Conservation (phyloP, 495 filamentous ascomycete genomes). For the Neurospora intermedia region DNA sequence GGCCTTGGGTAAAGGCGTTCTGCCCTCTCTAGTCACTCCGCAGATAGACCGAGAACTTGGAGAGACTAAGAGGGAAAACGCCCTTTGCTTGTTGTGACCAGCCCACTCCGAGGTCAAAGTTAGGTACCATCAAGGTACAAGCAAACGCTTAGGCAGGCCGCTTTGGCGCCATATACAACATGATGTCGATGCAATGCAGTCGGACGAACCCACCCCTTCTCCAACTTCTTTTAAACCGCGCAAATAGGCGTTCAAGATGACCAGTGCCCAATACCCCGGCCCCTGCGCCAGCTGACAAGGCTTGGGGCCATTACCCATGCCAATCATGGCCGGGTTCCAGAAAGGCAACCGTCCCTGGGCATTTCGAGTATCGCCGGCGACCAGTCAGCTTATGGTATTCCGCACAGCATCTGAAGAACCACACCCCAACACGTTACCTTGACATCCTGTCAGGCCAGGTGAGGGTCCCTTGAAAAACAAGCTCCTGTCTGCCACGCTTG, state of each 20-base stretch:
- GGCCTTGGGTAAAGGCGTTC: neutral
- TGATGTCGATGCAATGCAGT: neutral
- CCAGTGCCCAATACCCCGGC: constrained; percentile 14
- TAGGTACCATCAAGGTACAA: neutral
- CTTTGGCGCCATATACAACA: neutral
- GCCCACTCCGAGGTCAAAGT: neutral
- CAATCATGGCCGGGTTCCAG: constrained; percentile 12
- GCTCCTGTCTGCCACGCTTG: constrained; percentile 5
- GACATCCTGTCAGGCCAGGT: constrained; percentile 5
- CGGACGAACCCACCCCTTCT: constrained; percentile 14
- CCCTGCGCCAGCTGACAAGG: constrained; percentile 1
- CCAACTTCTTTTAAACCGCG: constrained; percentile 19
- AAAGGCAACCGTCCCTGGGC: constrained; percentile 6
- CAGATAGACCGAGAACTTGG: neutral
- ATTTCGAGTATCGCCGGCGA: constrained; percentile 8
- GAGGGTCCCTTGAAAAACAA: constrained; percentile 3
- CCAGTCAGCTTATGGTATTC: constrained; percentile 7
- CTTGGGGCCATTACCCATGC: constrained; percentile 16
- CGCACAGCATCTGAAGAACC: constrained; percentile 8
- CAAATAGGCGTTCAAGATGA: constrained; percentile 15
- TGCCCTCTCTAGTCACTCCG: neutral
- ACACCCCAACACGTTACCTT: constrained; percentile 9
- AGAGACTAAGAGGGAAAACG: neutral
- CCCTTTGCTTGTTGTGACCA: neutral
- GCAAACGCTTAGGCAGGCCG: neutral